Base-by-base conservation (phyloP, 495 filamentous ascomycete genomes). In the Neurospora cerealis region DNA sequence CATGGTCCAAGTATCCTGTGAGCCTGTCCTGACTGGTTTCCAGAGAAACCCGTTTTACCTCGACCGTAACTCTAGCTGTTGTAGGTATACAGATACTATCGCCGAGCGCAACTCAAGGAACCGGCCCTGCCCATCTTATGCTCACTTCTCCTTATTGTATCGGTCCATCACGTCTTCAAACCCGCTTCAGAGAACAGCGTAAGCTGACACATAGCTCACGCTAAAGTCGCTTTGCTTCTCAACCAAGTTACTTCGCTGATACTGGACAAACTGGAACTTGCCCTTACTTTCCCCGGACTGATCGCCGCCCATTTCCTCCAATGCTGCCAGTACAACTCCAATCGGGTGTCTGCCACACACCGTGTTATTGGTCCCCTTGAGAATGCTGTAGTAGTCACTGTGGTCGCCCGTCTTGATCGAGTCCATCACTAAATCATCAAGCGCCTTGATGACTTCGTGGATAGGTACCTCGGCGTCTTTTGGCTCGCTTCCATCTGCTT, bases 271-370 rank as follows among this genome's bases (percentile, higher is more conserved):
- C 76, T 89, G 90, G 81, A 97, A 97, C 69, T 79, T 88, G 39
- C 90, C 89, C 79, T 87, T 87, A 37, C 84, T 84, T 2, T 73
- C 72, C 17, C 77, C 78, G 10, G 78, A 81, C 36, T 78, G 79
- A 19, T 79, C 82, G 60, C 82, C 77, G 4, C 81, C 75, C 72
- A 92, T 77, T 48, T 80, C 80, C 82, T 98, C 94, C 73, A 97
- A 79, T 0, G 90, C 94, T 3, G 94, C 94, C 92, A 99, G 93
- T 13, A 96, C 87, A 15, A 99, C 91, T 0, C 96, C 94, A 76
- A 99, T 98, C 0, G 96, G 96, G 86, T 99, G 96, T 54, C 94
- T 85, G 70, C 96, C 96, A 77, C 96, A 99, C 38, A 99, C 93
- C 1, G 96, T 98, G 77, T 99, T 99, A 41, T 88, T 89, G 0